These are phyloP conservation scores for Cladophialophora psammophila DNA, from an alignment of 2,329 filamentous ascomycete genomes.

Conservation along the genomic window DNA sequence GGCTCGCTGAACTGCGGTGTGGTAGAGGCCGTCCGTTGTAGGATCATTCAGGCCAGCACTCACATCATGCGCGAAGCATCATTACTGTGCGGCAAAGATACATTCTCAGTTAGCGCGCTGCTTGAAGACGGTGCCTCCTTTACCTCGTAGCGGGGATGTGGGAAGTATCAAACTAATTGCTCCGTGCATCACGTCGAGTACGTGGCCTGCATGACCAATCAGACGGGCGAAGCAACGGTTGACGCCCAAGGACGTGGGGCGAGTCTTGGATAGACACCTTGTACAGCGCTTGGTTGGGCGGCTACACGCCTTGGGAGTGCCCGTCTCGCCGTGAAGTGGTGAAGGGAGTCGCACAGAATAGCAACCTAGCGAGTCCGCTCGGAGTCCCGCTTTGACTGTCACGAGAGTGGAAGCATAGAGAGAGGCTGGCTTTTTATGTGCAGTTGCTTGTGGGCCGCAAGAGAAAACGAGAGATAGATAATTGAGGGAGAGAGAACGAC, in stretches of 20 bases:
- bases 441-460: constrained; percentile 7
- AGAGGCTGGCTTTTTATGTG: background rate
- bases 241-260: constrained; percentile 36
- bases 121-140: background rate
- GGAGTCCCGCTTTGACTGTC: background rate
- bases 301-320: constrained; percentile 25
- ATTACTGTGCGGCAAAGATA: background rate
- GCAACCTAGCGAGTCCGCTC: background rate
- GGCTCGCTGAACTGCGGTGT: background rate
- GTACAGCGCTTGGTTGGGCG: constrained; percentile 34
- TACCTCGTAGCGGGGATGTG: background rate
- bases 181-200: constrained; percentile 8
- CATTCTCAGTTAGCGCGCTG: background rate
- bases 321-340: background rate
- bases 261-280: constrained; percentile 16
- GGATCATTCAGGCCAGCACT: too few species aligned
- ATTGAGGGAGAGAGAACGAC: background rate
- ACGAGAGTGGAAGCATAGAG: background rate
- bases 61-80: background rate
- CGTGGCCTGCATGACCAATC: constrained; percentile 23
- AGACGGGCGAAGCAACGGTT: constrained; percentile 24
- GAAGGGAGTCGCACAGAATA: constrained; percentile 4
- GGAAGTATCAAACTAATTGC: background rate
- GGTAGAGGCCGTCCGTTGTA: background rate
- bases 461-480: background rate